Evolutionary conservation across 164 flowering plant species (phyloP).

Genomic region (Vitis rotundifolia): DNA sequence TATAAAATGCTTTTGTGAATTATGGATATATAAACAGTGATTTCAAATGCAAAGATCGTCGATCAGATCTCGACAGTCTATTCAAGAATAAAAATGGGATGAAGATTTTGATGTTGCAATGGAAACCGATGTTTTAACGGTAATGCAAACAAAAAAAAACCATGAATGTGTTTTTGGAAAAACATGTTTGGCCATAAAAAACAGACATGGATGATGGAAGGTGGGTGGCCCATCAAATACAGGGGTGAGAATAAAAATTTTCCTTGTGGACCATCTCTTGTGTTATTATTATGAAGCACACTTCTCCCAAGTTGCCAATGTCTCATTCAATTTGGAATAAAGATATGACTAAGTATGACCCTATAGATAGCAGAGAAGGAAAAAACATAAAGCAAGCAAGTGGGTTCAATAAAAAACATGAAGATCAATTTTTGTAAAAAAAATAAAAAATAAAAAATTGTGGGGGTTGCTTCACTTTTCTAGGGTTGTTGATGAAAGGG

Average conservation of each 20-base stretch:
- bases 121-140: conserved; percentile 7
- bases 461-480: no score
- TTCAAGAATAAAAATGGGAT: conserved; percentile 16
- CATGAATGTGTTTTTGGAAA: not conserved
- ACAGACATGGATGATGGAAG: not conserved
- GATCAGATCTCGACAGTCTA: conserved; percentile 18
- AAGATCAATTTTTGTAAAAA: no score
- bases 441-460: no score
- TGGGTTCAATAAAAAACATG: no score
- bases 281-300: conserved; percentile 8
- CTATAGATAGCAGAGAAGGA: no score
- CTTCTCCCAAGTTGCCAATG: conserved; percentile 11
- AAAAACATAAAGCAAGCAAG: no score
- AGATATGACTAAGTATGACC: not conserved
- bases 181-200: not conserved
- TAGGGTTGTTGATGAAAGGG: no score
- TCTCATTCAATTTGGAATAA: conserved; percentile 17
- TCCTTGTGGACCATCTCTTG: conserved; percentile 9
- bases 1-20: no score
- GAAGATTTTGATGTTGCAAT: conserved; percentile 19
- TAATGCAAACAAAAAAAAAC: conserved; percentile 6
- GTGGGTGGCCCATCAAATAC: conserved; percentile 7
- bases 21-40: no score
- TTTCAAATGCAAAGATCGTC: no score
- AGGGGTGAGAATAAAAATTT: not conserved